phyloP scores from a whole-genome alignment of 2,329 filamentous ascomycete genomes.

The Ambrosiella xylebori region DNA sequence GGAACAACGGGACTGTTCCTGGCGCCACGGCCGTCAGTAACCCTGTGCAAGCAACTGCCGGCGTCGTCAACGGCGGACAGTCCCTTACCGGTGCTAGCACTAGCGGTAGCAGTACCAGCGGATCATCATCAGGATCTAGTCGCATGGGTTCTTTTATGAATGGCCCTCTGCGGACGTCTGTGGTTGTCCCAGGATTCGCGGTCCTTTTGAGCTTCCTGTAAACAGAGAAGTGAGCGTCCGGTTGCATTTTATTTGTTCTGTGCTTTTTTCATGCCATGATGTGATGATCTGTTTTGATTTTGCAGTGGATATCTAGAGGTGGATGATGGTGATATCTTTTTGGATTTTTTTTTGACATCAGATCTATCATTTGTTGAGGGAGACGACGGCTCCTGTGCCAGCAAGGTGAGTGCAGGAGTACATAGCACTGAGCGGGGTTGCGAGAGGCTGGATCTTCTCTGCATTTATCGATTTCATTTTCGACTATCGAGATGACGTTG shows the following conservation, averaged over 20 bases:
- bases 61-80: slow-evolving; percentile 17
- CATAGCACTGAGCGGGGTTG: background rate
- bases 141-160: slow-evolving; percentile 12
- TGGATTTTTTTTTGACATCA: no score
- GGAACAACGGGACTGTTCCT: slow-evolving; percentile 32
- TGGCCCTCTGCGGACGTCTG: background rate
- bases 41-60: slow-evolving; percentile 32
- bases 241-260: no score
- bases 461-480: background rate
- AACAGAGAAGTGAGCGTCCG: no score
- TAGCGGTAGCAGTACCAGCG: background rate
- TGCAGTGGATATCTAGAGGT: no score
- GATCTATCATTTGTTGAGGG: no score
- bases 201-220: no score
- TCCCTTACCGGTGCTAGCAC: background rate
- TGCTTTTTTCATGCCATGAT: no score
- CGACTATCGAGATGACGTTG: background rate
- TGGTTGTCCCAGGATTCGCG: background rate
- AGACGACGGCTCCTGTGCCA: no score
- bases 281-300: no score
- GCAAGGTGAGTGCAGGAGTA: no score
- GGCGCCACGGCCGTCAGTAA: slow-evolving; percentile 33
- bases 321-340: no score
- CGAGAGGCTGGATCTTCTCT: slow-evolving; percentile 9
- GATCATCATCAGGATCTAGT: background rate